Evolutionary conservation across 345 rosid species (phyloP).

Genomic region (Bruguiera sexangula): DNA sequence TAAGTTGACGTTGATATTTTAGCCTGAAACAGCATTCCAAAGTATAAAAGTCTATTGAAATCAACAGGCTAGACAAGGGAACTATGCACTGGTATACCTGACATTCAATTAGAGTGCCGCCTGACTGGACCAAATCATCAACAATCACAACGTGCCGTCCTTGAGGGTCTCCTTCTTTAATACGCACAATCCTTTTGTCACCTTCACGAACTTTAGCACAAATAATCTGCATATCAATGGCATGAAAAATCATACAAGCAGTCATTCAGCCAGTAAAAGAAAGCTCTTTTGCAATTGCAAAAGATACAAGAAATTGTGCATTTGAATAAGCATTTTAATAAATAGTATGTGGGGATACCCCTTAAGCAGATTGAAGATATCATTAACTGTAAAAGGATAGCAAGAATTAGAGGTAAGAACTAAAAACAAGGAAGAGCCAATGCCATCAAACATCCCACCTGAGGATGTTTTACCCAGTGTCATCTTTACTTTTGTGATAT

Average conservation of each 20-base stretch:
- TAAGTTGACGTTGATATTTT: no score
- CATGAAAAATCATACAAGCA: constrained; percentile 7
- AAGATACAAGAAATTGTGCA: no score
- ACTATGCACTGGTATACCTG: constrained; percentile 50
- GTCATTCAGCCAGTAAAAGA: background rate
- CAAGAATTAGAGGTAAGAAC: no score
- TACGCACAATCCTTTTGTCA: constrained; percentile 74
- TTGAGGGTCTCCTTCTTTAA: constrained; percentile 83
- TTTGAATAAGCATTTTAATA: no score
- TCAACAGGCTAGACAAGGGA: constrained; percentile 8
- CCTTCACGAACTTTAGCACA: constrained; percentile 96
- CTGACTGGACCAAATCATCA: constrained; percentile 97
- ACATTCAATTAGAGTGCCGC: constrained; percentile 92
- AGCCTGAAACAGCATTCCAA: no score
- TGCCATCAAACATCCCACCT: no score
- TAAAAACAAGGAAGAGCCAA: no score
- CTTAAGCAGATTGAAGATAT: background rate
- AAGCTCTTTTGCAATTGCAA: no score
- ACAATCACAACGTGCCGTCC: constrained; percentile 93
- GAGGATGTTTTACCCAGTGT: no score
- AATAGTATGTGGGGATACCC: background rate
- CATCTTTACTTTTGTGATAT: no score
- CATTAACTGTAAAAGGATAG: background rate
- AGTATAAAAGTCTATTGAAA: background rate
- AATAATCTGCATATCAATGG: constrained; percentile 54